These are phyloP conservation scores for Fusarium transvaalense DNA, from an alignment of 2,329 filamentous ascomycete species.

Conservation along the genomic window DNA sequence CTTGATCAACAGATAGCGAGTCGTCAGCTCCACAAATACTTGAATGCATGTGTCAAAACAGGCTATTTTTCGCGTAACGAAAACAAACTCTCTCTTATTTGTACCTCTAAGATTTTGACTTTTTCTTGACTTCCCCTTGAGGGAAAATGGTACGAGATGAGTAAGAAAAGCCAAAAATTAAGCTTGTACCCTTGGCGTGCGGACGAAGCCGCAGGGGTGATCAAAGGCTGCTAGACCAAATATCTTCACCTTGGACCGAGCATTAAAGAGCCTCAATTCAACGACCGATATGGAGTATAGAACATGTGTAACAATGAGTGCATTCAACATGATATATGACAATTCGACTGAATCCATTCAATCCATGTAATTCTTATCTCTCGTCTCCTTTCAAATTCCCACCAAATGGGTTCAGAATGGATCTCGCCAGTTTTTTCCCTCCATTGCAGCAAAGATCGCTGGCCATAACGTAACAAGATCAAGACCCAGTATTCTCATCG, in stretches of 20 bases:
- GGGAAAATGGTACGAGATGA: constrained; percentile 6
- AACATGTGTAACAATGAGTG: neutral
- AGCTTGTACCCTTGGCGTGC: constrained; percentile 27
- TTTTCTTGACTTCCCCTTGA: neutral
- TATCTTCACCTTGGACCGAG: neutral
- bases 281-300: constrained; percentile 6
- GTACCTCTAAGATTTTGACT: neutral
- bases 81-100: constrained; percentile 8
- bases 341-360: neutral
- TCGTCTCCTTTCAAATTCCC: neutral
- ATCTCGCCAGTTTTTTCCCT: neutral
- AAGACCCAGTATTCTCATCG: constrained; percentile 11
- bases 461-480: constrained; percentile 35
- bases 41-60: constrained; percentile 38
- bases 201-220: constrained; percentile 4
- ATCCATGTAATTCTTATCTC: constrained; percentile 13
- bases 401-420: constrained; percentile 3
- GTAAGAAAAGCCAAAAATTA: constrained; percentile 9
- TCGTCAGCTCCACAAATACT: constrained; percentile 22
- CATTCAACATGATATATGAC: neutral
- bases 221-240: constrained; percentile 7
- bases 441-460: constrained; percentile 37
- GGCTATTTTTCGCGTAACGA: constrained; percentile 39
- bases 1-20: constrained; percentile 26
- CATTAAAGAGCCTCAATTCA: constrained; percentile 17